Evolutionary conservation across 768 basidiomycete species (phyloP).

Genomic region (Trametes cinnabarina): DNA sequence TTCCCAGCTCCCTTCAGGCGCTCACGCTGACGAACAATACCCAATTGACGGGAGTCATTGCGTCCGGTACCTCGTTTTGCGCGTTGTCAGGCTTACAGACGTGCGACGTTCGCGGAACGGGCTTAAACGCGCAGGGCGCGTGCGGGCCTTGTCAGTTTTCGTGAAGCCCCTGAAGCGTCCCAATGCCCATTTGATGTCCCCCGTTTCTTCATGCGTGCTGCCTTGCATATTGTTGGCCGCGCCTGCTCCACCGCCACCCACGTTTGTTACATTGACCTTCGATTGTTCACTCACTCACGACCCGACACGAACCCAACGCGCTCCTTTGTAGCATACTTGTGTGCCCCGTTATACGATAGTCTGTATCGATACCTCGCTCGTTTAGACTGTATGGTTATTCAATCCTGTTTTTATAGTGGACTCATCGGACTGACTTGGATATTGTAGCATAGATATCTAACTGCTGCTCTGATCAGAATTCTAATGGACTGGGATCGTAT

Average conservation of each 20-base stretch:
- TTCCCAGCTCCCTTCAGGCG: constrained; percentile 36
- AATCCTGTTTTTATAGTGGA: not conserved
- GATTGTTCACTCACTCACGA: constrained; percentile 1
- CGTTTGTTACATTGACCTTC: not conserved
- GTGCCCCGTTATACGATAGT: not conserved
- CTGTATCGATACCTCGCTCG: constrained; percentile 5
- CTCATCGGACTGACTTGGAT: not conserved
- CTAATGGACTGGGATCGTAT: no score
- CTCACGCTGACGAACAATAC: constrained; percentile 38
- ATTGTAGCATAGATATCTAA: not conserved
- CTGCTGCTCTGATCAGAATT: not conserved
- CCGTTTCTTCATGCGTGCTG: not conserved
- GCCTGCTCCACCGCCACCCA: not conserved
- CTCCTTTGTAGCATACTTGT: constrained; percentile 9
- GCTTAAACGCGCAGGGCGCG: constrained; percentile 24
- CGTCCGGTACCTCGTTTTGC: constrained; percentile 28
- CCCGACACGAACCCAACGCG: not conserved
- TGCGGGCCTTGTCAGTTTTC: constrained; percentile 29
- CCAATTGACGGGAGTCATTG: constrained; percentile 33
- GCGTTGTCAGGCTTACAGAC: constrained; percentile 25
- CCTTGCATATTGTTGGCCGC: not conserved
- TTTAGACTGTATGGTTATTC: not conserved
- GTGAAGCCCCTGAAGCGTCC: no score
- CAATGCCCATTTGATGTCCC: no score
- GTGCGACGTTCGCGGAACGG: constrained; percentile 28